phyloP scores from a whole-genome alignment of 257 asterid species.

The Plantago ovata region DNA sequence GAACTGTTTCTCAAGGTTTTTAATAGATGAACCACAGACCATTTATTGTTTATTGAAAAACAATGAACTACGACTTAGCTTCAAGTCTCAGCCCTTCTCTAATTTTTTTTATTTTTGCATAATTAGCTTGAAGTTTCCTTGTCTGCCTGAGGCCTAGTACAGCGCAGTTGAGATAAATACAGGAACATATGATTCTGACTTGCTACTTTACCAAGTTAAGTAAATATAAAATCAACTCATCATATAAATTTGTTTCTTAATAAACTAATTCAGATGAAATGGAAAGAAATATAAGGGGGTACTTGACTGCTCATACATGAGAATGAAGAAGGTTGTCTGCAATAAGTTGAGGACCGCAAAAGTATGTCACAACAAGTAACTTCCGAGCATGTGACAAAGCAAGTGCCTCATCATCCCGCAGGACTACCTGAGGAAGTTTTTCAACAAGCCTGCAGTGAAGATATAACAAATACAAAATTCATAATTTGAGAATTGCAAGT shows the following conservation, averaged over 20 bases:
- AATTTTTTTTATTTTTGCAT: too few relatives aligned
- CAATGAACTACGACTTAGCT: too few relatives aligned
- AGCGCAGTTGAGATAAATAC: neutral
- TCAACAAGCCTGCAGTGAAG: slow-evolving; percentile 67
- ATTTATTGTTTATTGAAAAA: too few relatives aligned
- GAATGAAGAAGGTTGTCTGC: slow-evolving; percentile 66
- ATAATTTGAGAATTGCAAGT: slow-evolving; percentile 7
- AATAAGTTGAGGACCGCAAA: slow-evolving; percentile 76
- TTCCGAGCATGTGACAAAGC: slow-evolving; percentile 74
- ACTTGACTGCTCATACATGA: slow-evolving; percentile 50
- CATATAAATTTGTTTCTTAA: slow-evolving; percentile 10
- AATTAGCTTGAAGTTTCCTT: too few relatives aligned
- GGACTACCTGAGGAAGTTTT: slow-evolving; percentile 79
- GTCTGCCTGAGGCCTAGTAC: neutral
- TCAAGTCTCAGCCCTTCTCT: too few relatives aligned
- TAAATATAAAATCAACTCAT: slow-evolving; percentile 13
- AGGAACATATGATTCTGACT: neutral
- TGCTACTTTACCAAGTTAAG: neutral
- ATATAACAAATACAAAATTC: neutral
- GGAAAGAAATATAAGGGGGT: slow-evolving; percentile 7
- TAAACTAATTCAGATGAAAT: slow-evolving; percentile 7
- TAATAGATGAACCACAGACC: too few relatives aligned
- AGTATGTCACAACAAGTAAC: slow-evolving; percentile 71
- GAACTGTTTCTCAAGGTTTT: too few relatives aligned
- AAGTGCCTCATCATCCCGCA: slow-evolving; percentile 70